phyloP scores from a whole-genome alignment of 2,329 filamentous ascomycete genomes.

The Ceratocystis ficicola region DNA sequence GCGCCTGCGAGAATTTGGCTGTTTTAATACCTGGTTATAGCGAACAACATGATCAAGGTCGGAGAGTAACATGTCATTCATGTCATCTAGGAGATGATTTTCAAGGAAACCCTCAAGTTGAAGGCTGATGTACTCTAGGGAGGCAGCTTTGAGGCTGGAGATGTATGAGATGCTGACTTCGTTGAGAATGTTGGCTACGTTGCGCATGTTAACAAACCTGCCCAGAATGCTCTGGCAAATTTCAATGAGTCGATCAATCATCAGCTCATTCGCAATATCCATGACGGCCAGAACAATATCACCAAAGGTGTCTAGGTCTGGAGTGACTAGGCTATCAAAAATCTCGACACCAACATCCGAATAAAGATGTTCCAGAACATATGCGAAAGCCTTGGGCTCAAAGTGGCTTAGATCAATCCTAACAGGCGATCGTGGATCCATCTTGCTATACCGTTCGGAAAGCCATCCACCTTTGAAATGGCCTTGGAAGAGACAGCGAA shows the following conservation, averaged over 20 bases:
- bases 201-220: conserved; percentile 71
- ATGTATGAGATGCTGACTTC: conserved; percentile 74
- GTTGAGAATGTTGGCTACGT: conserved; percentile 75
- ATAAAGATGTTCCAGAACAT: conserved; percentile 73
- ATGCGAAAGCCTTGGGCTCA: conserved; percentile 56
- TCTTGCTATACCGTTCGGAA: conserved; percentile 41
- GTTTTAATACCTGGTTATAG: conserved; percentile 65
- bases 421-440: conserved; percentile 34
- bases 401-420: conserved; percentile 76
- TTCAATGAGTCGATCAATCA: conserved; percentile 83
- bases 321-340: conserved; percentile 62
- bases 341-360: conserved; percentile 67
- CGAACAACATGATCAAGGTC: conserved; percentile 73
- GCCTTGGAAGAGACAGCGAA: conserved; percentile 80
- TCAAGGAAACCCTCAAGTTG: conserved; percentile 88
- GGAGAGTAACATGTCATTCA: conserved; percentile 69
- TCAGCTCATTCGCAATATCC: conserved; percentile 80
- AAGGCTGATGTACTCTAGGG: conserved; percentile 79
- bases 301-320: conserved; percentile 68
- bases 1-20: conserved; percentile 66
- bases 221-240: conserved; percentile 79
- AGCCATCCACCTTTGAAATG: conserved; percentile 79
- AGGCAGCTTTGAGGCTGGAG: conserved; percentile 73
- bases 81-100: conserved; percentile 71
- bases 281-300: conserved; percentile 87